Evolutionary conservation across 2,329 filamentous ascomycete species (phyloP), one percentile per base, ranked within the genome.

Genomic region (Venturia oleaginea): DNA sequence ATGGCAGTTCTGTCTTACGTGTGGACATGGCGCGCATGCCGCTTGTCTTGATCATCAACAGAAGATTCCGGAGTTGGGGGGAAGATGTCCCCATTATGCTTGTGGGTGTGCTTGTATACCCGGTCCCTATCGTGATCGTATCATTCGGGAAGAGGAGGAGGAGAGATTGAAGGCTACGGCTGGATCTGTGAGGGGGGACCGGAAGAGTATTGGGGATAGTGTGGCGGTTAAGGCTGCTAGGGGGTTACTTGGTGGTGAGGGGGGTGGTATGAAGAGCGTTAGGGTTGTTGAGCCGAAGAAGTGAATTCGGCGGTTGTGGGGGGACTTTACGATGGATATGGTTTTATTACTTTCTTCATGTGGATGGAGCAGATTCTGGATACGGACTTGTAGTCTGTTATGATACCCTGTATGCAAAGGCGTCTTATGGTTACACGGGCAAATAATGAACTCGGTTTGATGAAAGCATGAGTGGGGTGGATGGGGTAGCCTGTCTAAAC

Each of bases 41-140:
- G 79, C 79, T 61, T 88, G 85, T 70, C 76, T 86, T 37, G 77
- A 76, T 8, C 77, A 78, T 17, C 86, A 84, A 84, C 81, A 85
- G 64, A 73, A 74, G 22, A 78, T 81, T 62, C 68, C 77, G 24
- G 71, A 77, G 38, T 76, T 78, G 43, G 79, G 82, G 67, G 84
- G 83, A 19, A 79, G 78, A 37, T 87, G 85, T 73, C 80, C 83
- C 2, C 84, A 80, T 8, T 78, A 80, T 59, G 84, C 83, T 22
- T 87, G 85, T 71, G 74, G 81, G 63, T 85, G 85, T 68, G 83
- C 85, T 69, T 87, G 84, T 68, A 80, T 80, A 1, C 77, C 79
- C 2, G 82, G 83, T 15, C 75, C 75, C 4, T 68, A 73, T 30
- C 71, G 75, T 10, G 71, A 74, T 46, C 69, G 71, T 22, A 74